These are phyloP conservation scores for Helicocarpus griseus DNA, from an alignment of 2,329 filamentous ascomycete genomes.

Conservation along the genomic window DNA sequence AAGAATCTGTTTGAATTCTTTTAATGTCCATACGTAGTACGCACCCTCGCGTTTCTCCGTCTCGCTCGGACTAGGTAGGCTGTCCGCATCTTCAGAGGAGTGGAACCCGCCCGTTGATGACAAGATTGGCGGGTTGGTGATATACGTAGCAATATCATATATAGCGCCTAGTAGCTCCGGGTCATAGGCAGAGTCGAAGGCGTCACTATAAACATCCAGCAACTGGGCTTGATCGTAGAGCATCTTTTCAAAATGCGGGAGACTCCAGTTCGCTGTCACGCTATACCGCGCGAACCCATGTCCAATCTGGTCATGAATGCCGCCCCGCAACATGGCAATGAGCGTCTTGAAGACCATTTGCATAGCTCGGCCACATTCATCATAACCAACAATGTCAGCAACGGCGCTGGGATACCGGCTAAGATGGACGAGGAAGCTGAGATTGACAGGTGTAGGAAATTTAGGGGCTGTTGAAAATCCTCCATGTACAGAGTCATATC, in stretches of 20 bases:
- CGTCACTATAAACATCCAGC: slow-evolving; percentile 74
- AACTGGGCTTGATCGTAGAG: slow-evolving; percentile 86
- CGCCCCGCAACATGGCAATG: slow-evolving; percentile 63
- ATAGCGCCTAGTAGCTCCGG: slow-evolving; percentile 68
- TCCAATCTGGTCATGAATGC: slow-evolving; percentile 65
- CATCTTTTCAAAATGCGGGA: slow-evolving; percentile 97
- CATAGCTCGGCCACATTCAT: slow-evolving; percentile 63
- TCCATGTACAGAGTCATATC: slow-evolving; percentile 69
- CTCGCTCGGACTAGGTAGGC: slow-evolving; percentile 62
- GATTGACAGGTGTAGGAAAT: slow-evolving; percentile 78
- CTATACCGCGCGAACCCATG: slow-evolving; percentile 78
- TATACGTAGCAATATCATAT: slow-evolving; percentile 76
- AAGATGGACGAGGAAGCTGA: slow-evolving; percentile 71
- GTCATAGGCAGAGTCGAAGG: slow-evolving; percentile 60
- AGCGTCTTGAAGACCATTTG: slow-evolving; percentile 75
- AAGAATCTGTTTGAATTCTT: slow-evolving; percentile 72
- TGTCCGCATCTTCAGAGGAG: slow-evolving; percentile 86
- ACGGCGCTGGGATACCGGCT: slow-evolving; percentile 62
- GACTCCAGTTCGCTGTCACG: slow-evolving; percentile 81
- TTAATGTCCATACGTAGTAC: slow-evolving; percentile 87
- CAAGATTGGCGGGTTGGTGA: slow-evolving; percentile 61
- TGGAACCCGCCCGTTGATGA: slow-evolving; percentile 65
- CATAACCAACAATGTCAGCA: slow-evolving; percentile 74
- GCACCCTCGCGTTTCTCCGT: slow-evolving; percentile 80
- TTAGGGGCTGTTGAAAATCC: slow-evolving; percentile 78